These are phyloP conservation scores for Otatea glauca DNA, from an alignment of 176 grass and related monocot genomes.

Conservation along the genomic window DNA sequence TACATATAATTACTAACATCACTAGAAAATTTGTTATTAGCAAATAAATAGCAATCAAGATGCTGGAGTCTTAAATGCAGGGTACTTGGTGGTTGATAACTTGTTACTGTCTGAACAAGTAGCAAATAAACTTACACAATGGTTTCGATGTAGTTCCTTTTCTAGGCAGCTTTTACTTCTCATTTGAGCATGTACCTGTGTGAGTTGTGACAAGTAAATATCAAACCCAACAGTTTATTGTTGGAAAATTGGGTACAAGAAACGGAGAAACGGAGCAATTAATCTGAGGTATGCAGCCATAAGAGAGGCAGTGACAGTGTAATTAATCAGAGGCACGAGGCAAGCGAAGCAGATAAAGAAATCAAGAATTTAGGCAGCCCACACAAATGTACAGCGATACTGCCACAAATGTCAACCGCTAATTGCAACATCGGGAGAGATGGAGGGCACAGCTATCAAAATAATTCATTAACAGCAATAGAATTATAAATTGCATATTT, in stretches of 20 bases:
- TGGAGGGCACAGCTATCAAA: background rate
- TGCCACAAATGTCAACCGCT: background rate
- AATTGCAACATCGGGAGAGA: slow-evolving; percentile 5
- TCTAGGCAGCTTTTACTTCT: background rate
- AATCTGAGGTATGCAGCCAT: background rate
- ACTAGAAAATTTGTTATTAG: too few species aligned
- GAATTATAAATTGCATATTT: background rate
- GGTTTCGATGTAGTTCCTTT: background rate
- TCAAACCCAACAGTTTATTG: slow-evolving; percentile 13
- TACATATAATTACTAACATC: too few species aligned
- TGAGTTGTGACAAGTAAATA: slow-evolving; percentile 8
- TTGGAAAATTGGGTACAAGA: slow-evolving; percentile 16
- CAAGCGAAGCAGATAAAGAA: background rate
- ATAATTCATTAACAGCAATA: slow-evolving; percentile 5
- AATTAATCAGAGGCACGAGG: background rate
- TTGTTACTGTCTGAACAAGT: background rate
- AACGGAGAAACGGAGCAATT: slow-evolving; percentile 19
- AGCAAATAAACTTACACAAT: background rate
- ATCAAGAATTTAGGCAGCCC: background rate
- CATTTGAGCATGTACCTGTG: slow-evolving; percentile 7
- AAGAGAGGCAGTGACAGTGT: background rate
- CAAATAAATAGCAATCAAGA: too few species aligned
- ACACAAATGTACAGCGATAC: slow-evolving; percentile 1
- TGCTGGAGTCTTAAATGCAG: background rate
- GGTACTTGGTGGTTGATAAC: background rate